Evolutionary conservation across 208 protist species (phyloP), one percentile per base, ranked within the genome.

Genomic region (Phytomonas serpens): DNA sequence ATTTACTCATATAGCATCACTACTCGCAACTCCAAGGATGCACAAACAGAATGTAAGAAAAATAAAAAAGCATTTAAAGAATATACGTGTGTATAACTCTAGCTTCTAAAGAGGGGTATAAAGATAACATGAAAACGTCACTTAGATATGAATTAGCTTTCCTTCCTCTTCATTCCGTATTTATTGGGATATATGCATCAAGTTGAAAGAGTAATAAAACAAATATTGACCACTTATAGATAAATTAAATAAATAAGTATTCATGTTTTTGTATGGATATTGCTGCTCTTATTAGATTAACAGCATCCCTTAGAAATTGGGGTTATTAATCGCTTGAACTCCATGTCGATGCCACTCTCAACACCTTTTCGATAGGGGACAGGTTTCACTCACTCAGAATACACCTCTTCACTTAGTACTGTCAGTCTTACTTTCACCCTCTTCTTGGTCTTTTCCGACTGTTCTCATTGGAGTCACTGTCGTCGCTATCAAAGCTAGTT

Each of bases 401-500:
- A 6, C 0, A 11, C 47, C 47, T 57, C 47, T 57, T 57, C 23
- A 57, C 23, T 27, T 57, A 57, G 19, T 23, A 11, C 11, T 27
- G 23, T 27, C 6, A 27, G 19, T 57, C 47, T 19, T 57, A 57
- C 3, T 27, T 27, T 57, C 47, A 57, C 16, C 47, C 10, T 57
- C 11, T 57, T 57, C 47, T 57, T 57, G 4, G 47, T 57, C 47
- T 57, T 57, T 57, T 57, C 47, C 19, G 47, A 19, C 47, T 57
- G 23, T 70, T 51, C 40, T 68, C 40, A 61, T 27, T 51, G 23
- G 14, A 61, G 0, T 61, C 51, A 7, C 27, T 23, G 27, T 70
- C 67, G 67, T 70, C 67, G 23, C 31, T 38, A 61, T 47, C 38
- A 70, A 70, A 70, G 6, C 37, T 70, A 16, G 47, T 36, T 51